Base-by-base conservation (phyloP, 768 basidiomycete genomes). In the Panellus pusillus region DNA sequence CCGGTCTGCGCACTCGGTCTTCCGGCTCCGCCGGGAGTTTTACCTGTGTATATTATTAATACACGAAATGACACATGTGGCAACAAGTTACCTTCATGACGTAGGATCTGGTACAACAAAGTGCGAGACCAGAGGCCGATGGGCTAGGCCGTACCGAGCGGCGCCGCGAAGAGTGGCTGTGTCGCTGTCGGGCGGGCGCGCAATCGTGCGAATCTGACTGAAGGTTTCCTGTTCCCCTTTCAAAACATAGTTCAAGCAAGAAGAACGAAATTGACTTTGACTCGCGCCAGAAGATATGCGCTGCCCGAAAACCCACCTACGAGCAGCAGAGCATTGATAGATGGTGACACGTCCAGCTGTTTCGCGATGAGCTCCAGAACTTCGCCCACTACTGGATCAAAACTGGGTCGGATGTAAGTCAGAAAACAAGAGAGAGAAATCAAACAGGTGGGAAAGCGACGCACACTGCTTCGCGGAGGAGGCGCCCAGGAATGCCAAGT, bases 271-370 rank as follows among this genome's bases (percentile, higher is more conserved):
- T 80, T 55, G 47, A 86, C 89, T 77, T 91, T 80, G 37, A 93
- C 86, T 57, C 83, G 80, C 64, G 82, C 78, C 72, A 88, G 91
- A 59, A 93, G 74, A 69, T 95, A 93, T 66, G 91, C 86, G 68
- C 88, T 88, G 7, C 86, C 89, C 44, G 87, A 87, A 69, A 95
- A 95, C 49, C 92, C 92, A 70, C 92, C 92, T 66, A 95, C 91
- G 63, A 94, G 82, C 61, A 95, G 81, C 47, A 95, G 72, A 9
- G 91, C 92, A 76, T 93, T 84, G 66, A 93, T 81, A 42, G 74
- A 29, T 4, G 54, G 58, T 1, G 54, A 55, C 6, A 20, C 47
- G 19, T 41, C 45, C 2, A 60, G 46, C 20, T 60, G 58, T 37
- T 41, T 52, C 29, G 46, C 28, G 17, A 60, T 55, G 18, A 60